Base-by-base conservation (phyloP, 164 flowering plant species). In the Taxillus chinensis region DNA sequence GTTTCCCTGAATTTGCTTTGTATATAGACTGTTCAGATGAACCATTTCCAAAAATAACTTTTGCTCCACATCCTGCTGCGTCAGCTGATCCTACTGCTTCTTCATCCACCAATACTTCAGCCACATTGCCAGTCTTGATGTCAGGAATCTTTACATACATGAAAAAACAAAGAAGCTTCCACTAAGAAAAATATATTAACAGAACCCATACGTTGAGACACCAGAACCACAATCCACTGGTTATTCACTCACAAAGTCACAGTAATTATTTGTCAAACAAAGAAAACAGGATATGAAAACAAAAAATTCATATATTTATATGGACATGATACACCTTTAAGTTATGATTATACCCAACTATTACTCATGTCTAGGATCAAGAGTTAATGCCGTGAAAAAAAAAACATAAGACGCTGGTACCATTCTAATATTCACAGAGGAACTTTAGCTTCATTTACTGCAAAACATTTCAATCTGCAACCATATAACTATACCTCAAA, bases 101-200 rank as follows among this genome's bases (percentile, higher is more conserved):
- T 60, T 70, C 73, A 54, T 70, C 73, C 9, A 70, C 73, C 57
- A 70, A 60, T 17, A 70, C 73, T 17, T 59, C 64, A 55, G 59
- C 65, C 42, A 70, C 59, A 17, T 11, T 39, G 38, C 62, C 73
- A 3, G 45, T 62, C 43, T 56, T 52, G 27, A 41, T n/a, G 38
- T 65, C 73, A 27, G 73, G 73, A 38, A 70, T 61, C 73, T 70
- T 51, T 3, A 41, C 59, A 68, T 15, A 17, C 41, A 0, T 48
- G 14, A 53, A 53, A 11, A 48, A 55, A 2, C 5, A 55, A 17
- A 55, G 51, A 14, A 11, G 13, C 51, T 48, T 11, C 51, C 7
- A 48, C 13, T 48, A 48, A 48, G 13, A 14, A 48, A 11, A 0
- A 11, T 8, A 48, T 48, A 8, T 5, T 43, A 9, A 6, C 46